A percentile compares a stretch with the other conserved stretches of the same genome.
Conservation (phyloP, 129 eudicot species). For the Apium graveolens region DNA sequence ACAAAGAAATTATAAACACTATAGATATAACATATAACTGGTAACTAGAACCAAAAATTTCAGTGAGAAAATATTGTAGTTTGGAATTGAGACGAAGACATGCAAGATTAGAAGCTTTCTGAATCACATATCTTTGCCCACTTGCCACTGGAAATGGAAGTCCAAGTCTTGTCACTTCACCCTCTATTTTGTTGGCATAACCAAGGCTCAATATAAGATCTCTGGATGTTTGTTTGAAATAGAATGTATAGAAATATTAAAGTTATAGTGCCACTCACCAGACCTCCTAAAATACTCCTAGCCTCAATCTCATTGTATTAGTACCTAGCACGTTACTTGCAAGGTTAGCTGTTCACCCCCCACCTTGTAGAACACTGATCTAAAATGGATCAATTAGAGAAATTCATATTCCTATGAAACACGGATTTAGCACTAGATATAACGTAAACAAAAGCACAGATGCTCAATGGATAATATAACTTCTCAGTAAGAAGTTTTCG, state of each 20-base stretch:
- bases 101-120: not conserved
- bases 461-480: not conserved
- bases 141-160: not conserved
- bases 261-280: not conserved
- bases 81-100: not conserved
- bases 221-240: not conserved
- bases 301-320: not conserved
- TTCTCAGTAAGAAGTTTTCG: not conserved
- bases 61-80: not conserved
- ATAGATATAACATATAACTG: not conserved
- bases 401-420: not conserved
- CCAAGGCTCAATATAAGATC: not conserved
- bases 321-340: not conserved
- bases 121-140: not conserved
- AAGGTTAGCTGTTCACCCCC: not conserved
- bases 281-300: not conserved
- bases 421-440: not conserved
- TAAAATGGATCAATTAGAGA: not conserved
- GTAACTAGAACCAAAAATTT: not conserved
- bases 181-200: not conserved
- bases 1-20: not conserved
- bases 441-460: not conserved
- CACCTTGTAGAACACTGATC: not conserved
- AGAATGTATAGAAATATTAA: not conserved
- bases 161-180: not conserved